Conservation (phyloP, 805 yeast species). For the Wickerhamomyces bisporus region DNA sequence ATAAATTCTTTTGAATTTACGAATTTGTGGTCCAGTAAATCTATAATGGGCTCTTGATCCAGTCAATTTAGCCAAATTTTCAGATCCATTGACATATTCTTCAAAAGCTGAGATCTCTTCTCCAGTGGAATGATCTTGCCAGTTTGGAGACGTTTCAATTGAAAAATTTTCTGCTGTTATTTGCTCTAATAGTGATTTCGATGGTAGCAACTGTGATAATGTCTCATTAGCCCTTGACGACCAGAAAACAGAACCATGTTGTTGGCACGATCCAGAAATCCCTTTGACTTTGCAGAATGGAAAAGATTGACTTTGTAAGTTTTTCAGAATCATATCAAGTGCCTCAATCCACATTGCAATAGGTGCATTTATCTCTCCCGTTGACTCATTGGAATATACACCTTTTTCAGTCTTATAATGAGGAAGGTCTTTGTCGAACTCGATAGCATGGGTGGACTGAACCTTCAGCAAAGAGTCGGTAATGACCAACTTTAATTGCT, state of each 20-base stretch:
- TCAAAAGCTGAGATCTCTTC: conserved; percentile 62
- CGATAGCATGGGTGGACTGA: conserved; percentile 55
- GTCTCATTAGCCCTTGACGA: conserved; percentile 39
- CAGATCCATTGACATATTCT: conserved; percentile 52
- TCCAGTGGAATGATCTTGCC: conserved; percentile 93
- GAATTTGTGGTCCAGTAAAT: conserved; percentile 88
- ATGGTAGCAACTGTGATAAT: conserved; percentile 33
- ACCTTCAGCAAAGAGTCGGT: conserved; percentile 50
- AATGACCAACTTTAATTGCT: conserved; percentile 75
- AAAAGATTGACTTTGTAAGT: conserved; percentile 45
- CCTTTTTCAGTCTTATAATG: conserved; percentile 69
- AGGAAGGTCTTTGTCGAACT: conserved; percentile 62
- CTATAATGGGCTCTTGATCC: conserved; percentile 88
- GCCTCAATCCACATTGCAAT: conserved; percentile 91
- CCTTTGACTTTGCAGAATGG: conserved; percentile 58
- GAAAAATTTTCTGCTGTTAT: conserved; percentile 51
- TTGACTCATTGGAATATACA: conserved; percentile 48
- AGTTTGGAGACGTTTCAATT: conserved; percentile 69
- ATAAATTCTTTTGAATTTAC: conserved; percentile 54
- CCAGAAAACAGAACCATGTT: conserved; percentile 90
- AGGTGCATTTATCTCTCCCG: conserved; percentile 69
- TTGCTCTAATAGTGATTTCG: conserved; percentile 37
- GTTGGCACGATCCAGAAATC: conserved; percentile 85
- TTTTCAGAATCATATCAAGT: conserved; percentile 53
- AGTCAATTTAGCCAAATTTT: conserved; percentile 56